Evolutionary conservation across 805 yeast genomes (phyloP).

Genomic region (Ogataea kodamae): DNA sequence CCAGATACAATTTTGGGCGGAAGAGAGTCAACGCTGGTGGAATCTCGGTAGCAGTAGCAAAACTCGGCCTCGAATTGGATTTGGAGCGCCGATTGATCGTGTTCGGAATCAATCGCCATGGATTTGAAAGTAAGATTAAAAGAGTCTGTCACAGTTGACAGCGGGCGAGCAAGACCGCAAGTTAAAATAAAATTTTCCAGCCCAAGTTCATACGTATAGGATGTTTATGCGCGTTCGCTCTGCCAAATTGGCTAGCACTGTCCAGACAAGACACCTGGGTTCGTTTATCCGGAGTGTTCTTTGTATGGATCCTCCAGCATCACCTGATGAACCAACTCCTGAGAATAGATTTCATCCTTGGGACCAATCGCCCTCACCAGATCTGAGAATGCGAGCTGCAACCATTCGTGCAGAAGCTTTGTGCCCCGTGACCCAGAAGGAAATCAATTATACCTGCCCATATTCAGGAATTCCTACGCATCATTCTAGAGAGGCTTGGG

Average conservation of each 20-base stretch:
- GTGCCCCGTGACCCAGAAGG: constrained; percentile 85
- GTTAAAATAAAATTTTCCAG: constrained; percentile 9
- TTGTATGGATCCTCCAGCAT: constrained; percentile 57
- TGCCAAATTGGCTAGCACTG: constrained; percentile 1
- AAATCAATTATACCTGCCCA: constrained; percentile 86
- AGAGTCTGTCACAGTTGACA: constrained; percentile 3
- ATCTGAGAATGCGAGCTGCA: constrained; percentile 87
- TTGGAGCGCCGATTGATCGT: constrained; percentile 12
- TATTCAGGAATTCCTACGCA: constrained; percentile 96
- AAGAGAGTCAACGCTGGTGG: constrained; percentile 1
- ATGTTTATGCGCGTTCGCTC: constrained; percentile 7
- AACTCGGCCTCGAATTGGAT: constrained; percentile 19
- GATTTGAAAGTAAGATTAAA: too few species aligned
- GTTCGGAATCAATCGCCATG: constrained; percentile 5
- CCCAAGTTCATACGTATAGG: neutral
- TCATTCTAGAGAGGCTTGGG: constrained; percentile 87
- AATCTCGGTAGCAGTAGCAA: constrained; percentile 6
- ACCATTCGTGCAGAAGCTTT: constrained; percentile 80
- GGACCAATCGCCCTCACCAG: constrained; percentile 90
- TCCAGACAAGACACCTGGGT: constrained; percentile 20
- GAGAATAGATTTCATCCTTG: constrained; percentile 78
- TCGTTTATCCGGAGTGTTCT: constrained; percentile 36
- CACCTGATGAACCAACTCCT: constrained; percentile 63
- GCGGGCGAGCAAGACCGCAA: constrained; percentile 2
- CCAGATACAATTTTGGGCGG: constrained; percentile 5